phyloP scores from a whole-genome alignment of 2,329 filamentous ascomycete genomes.

The Trichoderma cornu-damae region DNA sequence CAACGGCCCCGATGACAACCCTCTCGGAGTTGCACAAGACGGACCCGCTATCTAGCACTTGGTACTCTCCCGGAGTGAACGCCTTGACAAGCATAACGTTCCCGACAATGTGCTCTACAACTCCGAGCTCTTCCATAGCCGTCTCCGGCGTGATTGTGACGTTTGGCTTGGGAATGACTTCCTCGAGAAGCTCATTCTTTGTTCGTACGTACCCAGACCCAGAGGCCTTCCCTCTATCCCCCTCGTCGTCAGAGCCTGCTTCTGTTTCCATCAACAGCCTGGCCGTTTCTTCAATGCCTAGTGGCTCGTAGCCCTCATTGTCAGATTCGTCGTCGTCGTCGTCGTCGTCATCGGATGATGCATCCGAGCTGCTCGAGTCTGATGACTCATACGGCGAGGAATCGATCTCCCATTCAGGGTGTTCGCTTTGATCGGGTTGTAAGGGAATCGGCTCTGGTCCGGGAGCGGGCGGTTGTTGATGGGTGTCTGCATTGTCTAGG shows the following conservation, averaged over 20 bases:
- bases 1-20: constrained; percentile 72
- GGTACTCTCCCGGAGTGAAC: constrained; percentile 71
- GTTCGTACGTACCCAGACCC: constrained; percentile 58
- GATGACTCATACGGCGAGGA: constrained; percentile 69
- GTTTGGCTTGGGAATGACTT: constrained; percentile 66
- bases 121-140: constrained; percentile 69
- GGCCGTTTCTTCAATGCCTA: constrained; percentile 77
- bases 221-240: constrained; percentile 42
- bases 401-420: constrained; percentile 80
- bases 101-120: constrained; percentile 71
- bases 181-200: constrained; percentile 70
- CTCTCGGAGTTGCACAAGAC: constrained; percentile 74
- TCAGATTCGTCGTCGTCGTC: constrained; percentile 48
- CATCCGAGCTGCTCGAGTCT: constrained; percentile 54
- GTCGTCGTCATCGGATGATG: constrained; percentile 43
- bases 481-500: constrained; percentile 24
- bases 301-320: constrained; percentile 62
- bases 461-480: not conserved
- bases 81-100: constrained; percentile 75
- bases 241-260: constrained; percentile 73
- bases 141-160: constrained; percentile 72
- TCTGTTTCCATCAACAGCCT: constrained; percentile 81
- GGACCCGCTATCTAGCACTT: constrained; percentile 78
- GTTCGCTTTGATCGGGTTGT: constrained; percentile 36
- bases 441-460: constrained; percentile 22